These are phyloP conservation scores for Hawksworthiomyces lignivorus DNA, from an alignment of 2,329 filamentous ascomycete species.

Conservation along the genomic window DNA sequence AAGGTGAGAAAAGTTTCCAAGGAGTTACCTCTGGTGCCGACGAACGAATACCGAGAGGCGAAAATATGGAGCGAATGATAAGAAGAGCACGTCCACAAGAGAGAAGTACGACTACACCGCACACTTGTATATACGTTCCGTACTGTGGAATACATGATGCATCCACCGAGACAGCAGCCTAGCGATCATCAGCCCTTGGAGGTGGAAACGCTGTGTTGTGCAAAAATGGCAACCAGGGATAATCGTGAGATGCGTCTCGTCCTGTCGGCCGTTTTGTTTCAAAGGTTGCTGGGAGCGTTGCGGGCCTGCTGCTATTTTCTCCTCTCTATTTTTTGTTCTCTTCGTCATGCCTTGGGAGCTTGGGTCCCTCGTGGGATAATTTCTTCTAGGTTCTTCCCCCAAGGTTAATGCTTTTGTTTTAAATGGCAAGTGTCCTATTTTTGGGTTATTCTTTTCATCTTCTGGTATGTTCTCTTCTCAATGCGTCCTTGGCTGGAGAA, in stretches of 20 bases:
- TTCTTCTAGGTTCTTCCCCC: no score
- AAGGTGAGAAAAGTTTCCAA: no score
- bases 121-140: no score
- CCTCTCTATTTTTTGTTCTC: not conserved
- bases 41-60: no score
- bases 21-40: no score
- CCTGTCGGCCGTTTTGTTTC: conserved; percentile 8
- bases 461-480: not conserved
- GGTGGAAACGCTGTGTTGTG: not conserved
- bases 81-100: no score
- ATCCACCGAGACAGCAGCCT: conserved; percentile 4
- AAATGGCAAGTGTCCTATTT: not conserved
- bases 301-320: not conserved
- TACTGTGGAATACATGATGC: not conserved
- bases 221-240: not conserved
- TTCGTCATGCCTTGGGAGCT: no score
- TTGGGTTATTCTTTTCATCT: not conserved
- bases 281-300: not conserved
- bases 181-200: conserved; percentile 2
- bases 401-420: no score
- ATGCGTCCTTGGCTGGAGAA: not conserved
- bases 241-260: not conserved
- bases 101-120: no score
- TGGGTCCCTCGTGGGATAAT: no score
- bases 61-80: no score